A percentile compares a stretch with the other conserved stretches of the same genome.
phyloP scores from a whole-genome alignment of 345 rosid genomes.

The Eucalyptus cloeziana region DNA sequence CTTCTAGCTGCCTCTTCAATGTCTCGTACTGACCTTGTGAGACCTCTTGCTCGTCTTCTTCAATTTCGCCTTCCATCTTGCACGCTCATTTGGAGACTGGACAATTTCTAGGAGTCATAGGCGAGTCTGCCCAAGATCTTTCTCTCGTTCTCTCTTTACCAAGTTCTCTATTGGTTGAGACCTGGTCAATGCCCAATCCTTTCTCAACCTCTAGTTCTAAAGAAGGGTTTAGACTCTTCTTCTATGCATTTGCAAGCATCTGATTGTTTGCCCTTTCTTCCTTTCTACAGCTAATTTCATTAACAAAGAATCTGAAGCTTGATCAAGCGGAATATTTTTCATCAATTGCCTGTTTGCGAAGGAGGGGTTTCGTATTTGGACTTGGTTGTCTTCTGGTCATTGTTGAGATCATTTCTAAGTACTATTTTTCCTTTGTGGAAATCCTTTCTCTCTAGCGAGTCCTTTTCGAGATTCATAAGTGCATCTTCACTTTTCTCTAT shows the following conservation, averaged over 20 bases:
- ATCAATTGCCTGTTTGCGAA: slow-evolving; percentile 14
- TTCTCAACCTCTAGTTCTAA: slow-evolving; percentile 53
- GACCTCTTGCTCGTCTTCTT: slow-evolving; percentile 43
- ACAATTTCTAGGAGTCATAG: slow-evolving; percentile 58
- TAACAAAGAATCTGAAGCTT: slow-evolving; percentile 43
- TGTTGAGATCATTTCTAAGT: slow-evolving; percentile 2
- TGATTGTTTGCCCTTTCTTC: slow-evolving; percentile 19
- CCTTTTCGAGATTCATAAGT: background rate
- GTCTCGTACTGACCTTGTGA: slow-evolving; percentile 21
- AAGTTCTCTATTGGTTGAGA: slow-evolving; percentile 23
- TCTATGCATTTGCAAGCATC: slow-evolving; percentile 1
- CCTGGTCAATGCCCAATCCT: slow-evolving; percentile 53
- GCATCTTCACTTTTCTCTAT: slow-evolving; percentile 13
- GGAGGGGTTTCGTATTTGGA: background rate
- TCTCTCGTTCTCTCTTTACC: slow-evolving; percentile 17
- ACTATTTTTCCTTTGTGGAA: slow-evolving; percentile 9
- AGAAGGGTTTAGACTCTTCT: background rate
- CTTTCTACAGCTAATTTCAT: slow-evolving; percentile 29
- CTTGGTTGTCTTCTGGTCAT: slow-evolving; percentile 16
- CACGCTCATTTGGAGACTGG: slow-evolving; percentile 37
- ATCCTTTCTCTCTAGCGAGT: slow-evolving; percentile 3
- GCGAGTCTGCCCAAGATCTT: slow-evolving; percentile 61
- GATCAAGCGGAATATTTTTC: slow-evolving; percentile 67
- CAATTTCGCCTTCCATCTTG: slow-evolving; percentile 44
- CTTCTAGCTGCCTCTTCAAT: slow-evolving; percentile 54